A percentile compares a stretch with the other conserved stretches of the same genome.
Evolutionary conservation across 306 rosid genomes (phyloP).

Genomic region (Vicia sativa): DNA sequence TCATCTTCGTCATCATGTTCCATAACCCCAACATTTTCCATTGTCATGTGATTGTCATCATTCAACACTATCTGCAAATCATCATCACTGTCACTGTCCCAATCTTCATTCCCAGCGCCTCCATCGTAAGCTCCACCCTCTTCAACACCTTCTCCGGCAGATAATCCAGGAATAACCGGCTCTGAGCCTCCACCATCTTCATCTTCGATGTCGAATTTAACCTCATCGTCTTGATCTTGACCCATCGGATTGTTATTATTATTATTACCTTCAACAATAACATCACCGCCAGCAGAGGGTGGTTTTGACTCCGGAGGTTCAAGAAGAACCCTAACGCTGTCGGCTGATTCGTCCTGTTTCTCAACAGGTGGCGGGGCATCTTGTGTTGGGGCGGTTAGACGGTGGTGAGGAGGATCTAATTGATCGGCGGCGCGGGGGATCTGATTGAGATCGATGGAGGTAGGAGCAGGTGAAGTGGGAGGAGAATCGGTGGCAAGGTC

Average conservation of each 20-base stretch:
- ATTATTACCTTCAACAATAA: conserved; percentile 29
- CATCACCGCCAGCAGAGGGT: conserved; percentile 5
- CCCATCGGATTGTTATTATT: conserved; percentile 53
- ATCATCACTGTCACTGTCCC: conserved; percentile 96
- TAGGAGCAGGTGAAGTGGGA: conserved; percentile 33
- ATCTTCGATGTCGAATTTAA: conserved; percentile 90
- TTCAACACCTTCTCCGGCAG: conserved; percentile 21
- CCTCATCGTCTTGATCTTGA: conserved; percentile 43
- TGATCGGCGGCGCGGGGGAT: conserved; percentile 47
- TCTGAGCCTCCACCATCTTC: conserved; percentile 52
- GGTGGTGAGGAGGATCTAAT: conserved; percentile 40
- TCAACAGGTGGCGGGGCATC: not conserved
- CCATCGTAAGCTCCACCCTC: conserved; percentile 43
- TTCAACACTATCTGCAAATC: conserved; percentile 96
- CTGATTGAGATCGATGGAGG: conserved; percentile 71
- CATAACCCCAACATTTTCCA: conserved; percentile 73
- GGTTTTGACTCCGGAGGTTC: conserved; percentile 29
- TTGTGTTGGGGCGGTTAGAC: conserved; percentile 24
- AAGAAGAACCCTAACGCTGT: conserved; percentile 17
- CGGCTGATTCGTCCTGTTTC: conserved; percentile 12
- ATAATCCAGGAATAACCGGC: conserved; percentile 81
- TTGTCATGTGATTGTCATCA: conserved; percentile 66
- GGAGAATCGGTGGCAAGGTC: conserved; percentile 54
- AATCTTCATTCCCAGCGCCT: conserved; percentile 64
- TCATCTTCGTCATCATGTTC: conserved; percentile 62